Conservation (phyloP, 2,329 filamentous ascomycete species). For the Fusarium domesticum region DNA sequence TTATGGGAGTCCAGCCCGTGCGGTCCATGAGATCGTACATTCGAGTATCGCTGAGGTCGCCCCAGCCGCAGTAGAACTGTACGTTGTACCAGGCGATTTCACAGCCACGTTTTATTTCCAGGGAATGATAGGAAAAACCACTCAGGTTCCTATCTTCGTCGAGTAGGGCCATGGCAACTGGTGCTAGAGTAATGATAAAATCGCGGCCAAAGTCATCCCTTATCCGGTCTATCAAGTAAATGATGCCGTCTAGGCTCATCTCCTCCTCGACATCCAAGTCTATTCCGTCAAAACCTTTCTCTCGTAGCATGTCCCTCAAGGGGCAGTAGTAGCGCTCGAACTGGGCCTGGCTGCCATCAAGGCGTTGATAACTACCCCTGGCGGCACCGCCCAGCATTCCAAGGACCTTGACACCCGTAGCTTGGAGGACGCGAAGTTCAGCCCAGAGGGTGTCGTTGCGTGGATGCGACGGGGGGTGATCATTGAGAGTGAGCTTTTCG, state of each 20-base stretch:
- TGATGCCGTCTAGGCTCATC: conserved; percentile 64
- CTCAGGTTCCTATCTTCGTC: conserved; percentile 60
- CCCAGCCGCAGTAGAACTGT: conserved; percentile 93
- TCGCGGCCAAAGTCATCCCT: conserved; percentile 64
- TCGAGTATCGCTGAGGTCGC: conserved; percentile 46
- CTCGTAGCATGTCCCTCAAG: conserved; percentile 61
- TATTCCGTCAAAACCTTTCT: conserved; percentile 62
- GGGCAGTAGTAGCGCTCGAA: conserved; percentile 76
- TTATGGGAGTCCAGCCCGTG: conserved; percentile 68
- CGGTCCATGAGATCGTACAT: conserved; percentile 52
- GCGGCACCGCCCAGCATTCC: conserved; percentile 88
- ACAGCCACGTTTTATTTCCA: conserved; percentile 64
- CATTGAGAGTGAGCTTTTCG: conserved; percentile 71
- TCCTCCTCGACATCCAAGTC: conserved; percentile 79
- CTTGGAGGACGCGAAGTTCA: conserved; percentile 70
- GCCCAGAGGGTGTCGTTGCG: conserved; percentile 73
- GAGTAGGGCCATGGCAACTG: conserved; percentile 71
- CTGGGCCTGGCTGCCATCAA: conserved; percentile 52
- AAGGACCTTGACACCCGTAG: conserved; percentile 72
- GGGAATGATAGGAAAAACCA: conserved; percentile 74
- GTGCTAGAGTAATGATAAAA: conserved; percentile 79
- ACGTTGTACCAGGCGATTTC: conserved; percentile 83
- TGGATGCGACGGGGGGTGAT: conserved; percentile 66
- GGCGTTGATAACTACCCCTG: conserved; percentile 62
- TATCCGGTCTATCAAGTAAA: conserved; percentile 64